Conservation (phyloP, 768 basidiomycete genomes). For the Calvatia gigantea region DNA sequence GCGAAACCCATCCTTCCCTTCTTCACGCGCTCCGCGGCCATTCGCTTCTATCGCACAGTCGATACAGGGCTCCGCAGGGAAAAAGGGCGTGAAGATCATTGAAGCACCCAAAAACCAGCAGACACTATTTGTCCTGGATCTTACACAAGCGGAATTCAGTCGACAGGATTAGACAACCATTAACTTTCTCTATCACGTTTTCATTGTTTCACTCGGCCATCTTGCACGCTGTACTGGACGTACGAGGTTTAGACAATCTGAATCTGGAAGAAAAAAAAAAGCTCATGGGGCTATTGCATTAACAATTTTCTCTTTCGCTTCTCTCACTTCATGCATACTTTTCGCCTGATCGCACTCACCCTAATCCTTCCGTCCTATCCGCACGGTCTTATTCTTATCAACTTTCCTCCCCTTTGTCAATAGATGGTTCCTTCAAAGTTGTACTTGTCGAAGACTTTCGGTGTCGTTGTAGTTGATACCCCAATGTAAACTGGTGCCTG, state of each 20-base stretch:
- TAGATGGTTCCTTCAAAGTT: background rate
- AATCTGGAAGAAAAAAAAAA: background rate
- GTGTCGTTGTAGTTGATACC: constrained; percentile 9
- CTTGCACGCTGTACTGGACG: background rate
- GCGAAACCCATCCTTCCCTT: constrained; percentile 54
- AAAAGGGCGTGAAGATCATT: constrained; percentile 68
- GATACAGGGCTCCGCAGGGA: constrained; percentile 27
- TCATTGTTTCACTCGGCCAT: background rate
- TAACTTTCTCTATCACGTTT: constrained; percentile 27
- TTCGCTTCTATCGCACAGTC: constrained; percentile 62
- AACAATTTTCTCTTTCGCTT: background rate
- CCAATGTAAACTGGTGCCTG: constrained; percentile 6
- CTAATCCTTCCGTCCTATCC: background rate
- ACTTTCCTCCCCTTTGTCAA: background rate
- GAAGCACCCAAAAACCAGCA: constrained; percentile 73
- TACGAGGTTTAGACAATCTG: background rate
- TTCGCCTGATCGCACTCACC: background rate
- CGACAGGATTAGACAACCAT: constrained; percentile 41
- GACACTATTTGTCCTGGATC: constrained; percentile 68
- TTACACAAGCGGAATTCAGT: constrained; percentile 82
- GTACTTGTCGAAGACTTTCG: background rate
- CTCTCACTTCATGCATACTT: background rate
- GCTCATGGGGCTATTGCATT: background rate
- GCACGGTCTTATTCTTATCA: constrained; percentile 1
- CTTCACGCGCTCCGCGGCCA: constrained; percentile 75